Base-by-base conservation (phyloP, 768 basidiomycete species). In the Suillus lakei region DNA sequence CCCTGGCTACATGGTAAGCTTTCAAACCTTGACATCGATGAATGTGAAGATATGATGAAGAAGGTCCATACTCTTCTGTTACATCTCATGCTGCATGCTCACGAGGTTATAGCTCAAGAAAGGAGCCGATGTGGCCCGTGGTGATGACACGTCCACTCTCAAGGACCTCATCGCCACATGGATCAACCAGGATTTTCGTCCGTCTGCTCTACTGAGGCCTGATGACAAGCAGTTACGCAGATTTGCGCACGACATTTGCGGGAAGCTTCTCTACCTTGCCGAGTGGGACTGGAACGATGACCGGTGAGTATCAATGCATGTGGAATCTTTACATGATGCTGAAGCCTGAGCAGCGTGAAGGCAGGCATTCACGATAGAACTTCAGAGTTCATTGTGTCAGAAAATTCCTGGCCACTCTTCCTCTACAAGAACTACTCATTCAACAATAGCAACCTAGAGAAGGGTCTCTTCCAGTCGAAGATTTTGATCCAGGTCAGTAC, bases 401-500 rank as follows among this genome's bases (percentile, higher is more conserved):
- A 66, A 23, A 44, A 64, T 38, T 64, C 43, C 3, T 69, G 69
- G 68, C 68, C 68, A 30, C 23, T 38, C 1, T 70, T 69, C 51
- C 53, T 71, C 6, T 73, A 70, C 60, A 21, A 26, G 30, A 18
- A 46, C 26, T 43, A 61, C 18, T n/a, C 21, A 26, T 13, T 26
- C 41, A 13, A 61, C 60, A n/a, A 55, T 28, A 43, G 50, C 10
- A n/a, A 61, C 38, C 41, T 62, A 18, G 70, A 71, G 64, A 48
- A 65, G 44, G 62, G 67, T 36, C 64, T 70, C 41, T 66, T 72
- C 50, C 48, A 67, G 53, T 50, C 66, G 21, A 32, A 32, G 9
- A 7, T 68, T 4, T 53, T 72, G 7, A 41, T 72, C 13, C 66
- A 67, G 64, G 70, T 70, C 21, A 36, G 69, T 64, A 21, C 5